These are phyloP conservation scores for Tuctoria greenei DNA, from an alignment of 176 grass and related monocot genomes.

Conservation along the genomic window DNA sequence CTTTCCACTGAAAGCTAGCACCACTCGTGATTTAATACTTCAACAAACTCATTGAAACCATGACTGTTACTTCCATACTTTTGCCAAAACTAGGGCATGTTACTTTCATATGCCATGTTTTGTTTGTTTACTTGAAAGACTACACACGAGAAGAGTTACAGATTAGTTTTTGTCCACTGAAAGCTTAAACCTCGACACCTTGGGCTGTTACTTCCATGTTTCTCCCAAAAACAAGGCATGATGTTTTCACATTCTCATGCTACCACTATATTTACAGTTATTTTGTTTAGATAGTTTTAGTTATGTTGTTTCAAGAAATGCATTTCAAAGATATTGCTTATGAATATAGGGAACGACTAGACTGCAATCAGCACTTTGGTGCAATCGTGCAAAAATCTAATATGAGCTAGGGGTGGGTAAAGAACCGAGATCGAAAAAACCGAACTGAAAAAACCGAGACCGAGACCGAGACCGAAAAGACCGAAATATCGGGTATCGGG, in stretches of 20 bases:
- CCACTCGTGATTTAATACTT: background rate
- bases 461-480: no score
- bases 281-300: background rate
- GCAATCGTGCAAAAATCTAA: no score
- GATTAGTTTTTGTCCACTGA: background rate
- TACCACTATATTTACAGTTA: background rate
- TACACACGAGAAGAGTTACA: background rate
- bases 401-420: no score
- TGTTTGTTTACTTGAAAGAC: background rate
- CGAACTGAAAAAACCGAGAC: no score
- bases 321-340: background rate
- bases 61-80: background rate
- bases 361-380: no score
- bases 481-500: no score
- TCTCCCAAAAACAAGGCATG: background rate
- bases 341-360: no score
- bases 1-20: conserved; percentile 13
- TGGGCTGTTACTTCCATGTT: background rate
- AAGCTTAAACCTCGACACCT: background rate
- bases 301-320: background rate
- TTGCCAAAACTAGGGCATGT: background rate
- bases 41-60: background rate
- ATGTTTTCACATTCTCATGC: background rate
- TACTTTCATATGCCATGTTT: conserved; percentile 1
- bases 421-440: no score